These are phyloP conservation scores for Botryobasidium botryosum DNA, from an alignment of 768 basidiomycete species.

Conservation along the genomic window DNA sequence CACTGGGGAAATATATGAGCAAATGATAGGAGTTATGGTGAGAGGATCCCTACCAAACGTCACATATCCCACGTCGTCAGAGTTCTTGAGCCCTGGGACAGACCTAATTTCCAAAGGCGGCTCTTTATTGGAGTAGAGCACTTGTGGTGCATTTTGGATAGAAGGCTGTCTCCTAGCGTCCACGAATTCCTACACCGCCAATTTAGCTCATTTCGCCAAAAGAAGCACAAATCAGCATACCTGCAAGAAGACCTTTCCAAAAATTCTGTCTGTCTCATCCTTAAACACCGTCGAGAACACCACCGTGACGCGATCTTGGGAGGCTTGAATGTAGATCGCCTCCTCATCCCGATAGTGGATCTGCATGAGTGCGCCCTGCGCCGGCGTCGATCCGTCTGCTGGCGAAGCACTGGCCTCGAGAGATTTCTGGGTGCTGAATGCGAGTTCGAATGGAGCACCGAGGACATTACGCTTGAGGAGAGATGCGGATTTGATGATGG, in stretches of 20 bases:
- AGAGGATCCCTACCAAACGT: conserved; percentile 42
- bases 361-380: conserved; percentile 72
- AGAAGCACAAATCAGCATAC: conserved; percentile 24
- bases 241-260: conserved; percentile 97
- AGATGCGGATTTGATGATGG: conserved; percentile 64
- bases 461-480: conserved; percentile 85
- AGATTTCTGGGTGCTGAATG: conserved; percentile 66
- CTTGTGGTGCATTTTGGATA: conserved; percentile 94
- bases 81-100: conserved; percentile 58
- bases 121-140: conserved; percentile 84
- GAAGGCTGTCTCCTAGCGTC: conserved; percentile 89
- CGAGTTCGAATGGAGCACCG: conserved; percentile 84
- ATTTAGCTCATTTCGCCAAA: background rate
- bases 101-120: conserved; percentile 94
- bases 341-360: conserved; percentile 95
- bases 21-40: background rate
- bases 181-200: conserved; percentile 89
- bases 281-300: conserved; percentile 94
- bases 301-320: conserved; percentile 89
- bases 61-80: conserved; percentile 88
- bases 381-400: conserved; percentile 32
- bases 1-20: conserved; percentile 26
- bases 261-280: conserved; percentile 93
- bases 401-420: conserved; percentile 37
- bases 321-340: conserved; percentile 88